Percentiles rank a stretch among this genome's conserved stretches.
Evolutionary conservation across 345 rosid species (phyloP).

Genomic region (Ricinus communis): DNA sequence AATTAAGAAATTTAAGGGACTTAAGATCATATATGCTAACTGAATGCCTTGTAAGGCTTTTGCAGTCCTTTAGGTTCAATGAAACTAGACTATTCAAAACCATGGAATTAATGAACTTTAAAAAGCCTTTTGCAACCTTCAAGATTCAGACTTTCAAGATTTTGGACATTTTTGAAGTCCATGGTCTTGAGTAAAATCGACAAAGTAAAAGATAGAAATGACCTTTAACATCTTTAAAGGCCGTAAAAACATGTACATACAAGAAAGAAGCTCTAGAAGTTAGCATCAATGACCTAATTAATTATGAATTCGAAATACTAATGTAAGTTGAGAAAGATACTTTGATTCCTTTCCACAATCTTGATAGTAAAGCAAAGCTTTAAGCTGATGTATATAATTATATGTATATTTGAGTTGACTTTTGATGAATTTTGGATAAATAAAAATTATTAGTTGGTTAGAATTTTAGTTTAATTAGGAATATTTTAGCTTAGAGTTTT

Average conservation of each 20-base stretch:
- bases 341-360: slow-evolving; percentile 7
- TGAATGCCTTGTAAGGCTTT: slow-evolving; percentile 11
- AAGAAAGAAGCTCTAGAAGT: neutral
- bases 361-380: neutral
- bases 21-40: neutral
- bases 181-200: neutral
- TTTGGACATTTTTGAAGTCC: neutral
- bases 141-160: slow-evolving; percentile 15
- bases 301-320: neutral
- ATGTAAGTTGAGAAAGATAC: neutral
- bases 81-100: neutral
- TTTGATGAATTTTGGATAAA: no score
- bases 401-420: no score
- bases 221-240: slow-evolving; percentile 14
- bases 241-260: neutral
- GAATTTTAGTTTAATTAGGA: no score
- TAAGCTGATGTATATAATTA: no score
- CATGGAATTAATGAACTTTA: slow-evolving; percentile 13
- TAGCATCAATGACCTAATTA: neutral
- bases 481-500: no score
- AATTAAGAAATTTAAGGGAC: neutral
- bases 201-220: slow-evolving; percentile 12
- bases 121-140: slow-evolving; percentile 7
- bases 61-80: slow-evolving; percentile 13
- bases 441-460: no score